phyloP scores from a whole-genome alignment of 441 rosid species.

The Jatropha podagrica region DNA sequence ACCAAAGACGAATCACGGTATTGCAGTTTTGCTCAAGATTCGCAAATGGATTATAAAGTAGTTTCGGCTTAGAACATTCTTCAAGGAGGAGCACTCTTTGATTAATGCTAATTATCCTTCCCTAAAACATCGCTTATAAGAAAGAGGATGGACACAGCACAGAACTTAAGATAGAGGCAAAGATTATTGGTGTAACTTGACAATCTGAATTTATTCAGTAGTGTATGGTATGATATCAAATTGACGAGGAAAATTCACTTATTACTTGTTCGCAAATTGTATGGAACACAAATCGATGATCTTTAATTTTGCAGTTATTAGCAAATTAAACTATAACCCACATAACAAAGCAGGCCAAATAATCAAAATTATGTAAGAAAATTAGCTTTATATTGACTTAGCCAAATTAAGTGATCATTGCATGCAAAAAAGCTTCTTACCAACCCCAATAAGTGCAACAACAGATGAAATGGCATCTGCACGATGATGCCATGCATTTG shows the following conservation, averaged over 20 bases:
- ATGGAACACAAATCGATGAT: not conserved
- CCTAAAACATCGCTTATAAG: not conserved
- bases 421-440: constrained; percentile 47
- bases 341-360: not conserved
- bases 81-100: not conserved
- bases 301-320: not conserved
- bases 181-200: not conserved
- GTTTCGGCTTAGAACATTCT: not conserved
- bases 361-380: not conserved
- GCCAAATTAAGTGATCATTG: constrained; percentile 3
- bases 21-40: not conserved
- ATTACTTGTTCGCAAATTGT: not conserved
- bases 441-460: constrained; percentile 92
- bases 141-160: not conserved
- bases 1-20: not conserved
- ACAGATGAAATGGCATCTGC: constrained; percentile 91
- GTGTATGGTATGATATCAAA: not conserved
- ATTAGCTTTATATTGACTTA: constrained; percentile 2
- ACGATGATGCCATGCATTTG: constrained; percentile 99
- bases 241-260: not conserved
- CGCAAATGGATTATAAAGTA: not conserved
- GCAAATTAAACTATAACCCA: not conserved
- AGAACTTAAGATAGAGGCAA: not conserved
- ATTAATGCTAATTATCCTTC: not conserved
- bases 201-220: not conserved